Percentiles rank a stretch among this genome's conserved stretches.
phyloP scores from a whole-genome alignment of 139 green algal genomes.

The Pleodorina starrii region DNA sequence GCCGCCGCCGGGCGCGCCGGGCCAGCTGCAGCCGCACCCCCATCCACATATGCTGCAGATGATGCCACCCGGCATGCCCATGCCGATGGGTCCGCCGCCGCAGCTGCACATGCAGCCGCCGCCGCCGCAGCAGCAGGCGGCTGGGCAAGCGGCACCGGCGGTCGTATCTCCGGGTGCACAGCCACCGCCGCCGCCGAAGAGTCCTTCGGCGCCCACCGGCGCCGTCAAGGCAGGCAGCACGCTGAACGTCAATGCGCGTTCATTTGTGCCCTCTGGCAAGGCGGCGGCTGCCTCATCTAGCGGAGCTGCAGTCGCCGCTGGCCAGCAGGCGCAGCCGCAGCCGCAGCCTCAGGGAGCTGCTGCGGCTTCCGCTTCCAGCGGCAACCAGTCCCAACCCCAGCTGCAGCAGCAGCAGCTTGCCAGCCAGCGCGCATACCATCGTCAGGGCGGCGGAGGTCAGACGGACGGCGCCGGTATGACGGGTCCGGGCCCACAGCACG shows the following conservation, averaged over 20 bases:
- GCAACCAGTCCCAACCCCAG: conserved; percentile 30
- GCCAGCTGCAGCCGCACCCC: not conserved
- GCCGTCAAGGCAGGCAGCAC: conserved; percentile 42
- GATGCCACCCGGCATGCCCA: not conserved
- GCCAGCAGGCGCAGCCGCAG: not conserved
- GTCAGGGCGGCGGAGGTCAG: conserved; percentile 37
- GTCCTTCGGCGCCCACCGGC: conserved; percentile 19
- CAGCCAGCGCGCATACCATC: conserved; percentile 28
- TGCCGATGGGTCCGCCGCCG: conserved; percentile 1
- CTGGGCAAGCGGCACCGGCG: not conserved
- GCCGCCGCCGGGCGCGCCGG: not conserved
- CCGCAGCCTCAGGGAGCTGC: not conserved
- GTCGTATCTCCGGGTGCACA: not conserved
- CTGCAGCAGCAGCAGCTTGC: conserved; percentile 21
- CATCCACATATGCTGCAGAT: conserved; percentile 36
- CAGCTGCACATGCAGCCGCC: conserved; percentile 28
- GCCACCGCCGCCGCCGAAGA: conserved; percentile 19
- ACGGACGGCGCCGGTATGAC: not conserved
- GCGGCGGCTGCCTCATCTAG: not conserved
- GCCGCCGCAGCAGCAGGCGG: conserved; percentile 14
- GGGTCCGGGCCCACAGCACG: not conserved
- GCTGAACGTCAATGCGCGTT: conserved; percentile 6
- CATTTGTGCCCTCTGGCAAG: conserved; percentile 45
- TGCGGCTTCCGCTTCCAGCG: not conserved
- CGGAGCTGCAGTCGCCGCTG: no score